Percentiles rank a stretch among this genome's conserved stretches.
phyloP scores from a whole-genome alignment of 2,329 filamentous ascomycete genomes.

The Diplodia corticola region DNA sequence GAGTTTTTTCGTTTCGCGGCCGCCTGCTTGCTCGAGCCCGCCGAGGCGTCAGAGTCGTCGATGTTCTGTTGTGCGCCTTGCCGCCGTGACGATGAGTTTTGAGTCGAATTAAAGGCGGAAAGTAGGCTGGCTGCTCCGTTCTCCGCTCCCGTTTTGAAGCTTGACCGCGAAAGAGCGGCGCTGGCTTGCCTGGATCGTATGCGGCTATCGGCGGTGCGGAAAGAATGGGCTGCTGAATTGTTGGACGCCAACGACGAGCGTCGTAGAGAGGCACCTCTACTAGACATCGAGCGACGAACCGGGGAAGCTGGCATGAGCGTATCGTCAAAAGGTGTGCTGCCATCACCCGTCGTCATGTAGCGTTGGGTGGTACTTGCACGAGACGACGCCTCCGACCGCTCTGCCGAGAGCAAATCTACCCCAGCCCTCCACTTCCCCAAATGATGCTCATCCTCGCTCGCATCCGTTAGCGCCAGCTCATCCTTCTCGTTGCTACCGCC shows the following conservation, averaged over 20 bases:
- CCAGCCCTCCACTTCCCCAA: background rate
- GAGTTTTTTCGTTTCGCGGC: background rate
- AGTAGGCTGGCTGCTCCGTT: background rate
- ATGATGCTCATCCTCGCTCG: background rate
- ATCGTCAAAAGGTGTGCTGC: background rate
- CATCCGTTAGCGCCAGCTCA: background rate
- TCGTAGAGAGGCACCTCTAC: background rate
- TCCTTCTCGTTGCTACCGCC: background rate
- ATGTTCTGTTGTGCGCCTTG: background rate
- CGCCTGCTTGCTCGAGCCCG: background rate
- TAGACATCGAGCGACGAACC: background rate
- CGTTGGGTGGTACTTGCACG: background rate
- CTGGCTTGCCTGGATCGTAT: background rate
- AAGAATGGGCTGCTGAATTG: background rate
- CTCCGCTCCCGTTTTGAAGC: background rate
- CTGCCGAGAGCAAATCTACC: background rate
- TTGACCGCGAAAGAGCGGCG: background rate
- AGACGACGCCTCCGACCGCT: background rate
- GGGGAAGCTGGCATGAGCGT: background rate
- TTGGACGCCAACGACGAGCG: background rate
- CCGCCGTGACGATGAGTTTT: background rate
- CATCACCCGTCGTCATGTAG: too few relatives aligned
- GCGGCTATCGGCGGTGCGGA: background rate
- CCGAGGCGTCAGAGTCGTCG: background rate
- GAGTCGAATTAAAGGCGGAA: background rate